Evolutionary conservation across 2,329 filamentous ascomycete species (phyloP), one percentile per base, ranked within the genome.

Genomic region (Microdochium bolleyi): DNA sequence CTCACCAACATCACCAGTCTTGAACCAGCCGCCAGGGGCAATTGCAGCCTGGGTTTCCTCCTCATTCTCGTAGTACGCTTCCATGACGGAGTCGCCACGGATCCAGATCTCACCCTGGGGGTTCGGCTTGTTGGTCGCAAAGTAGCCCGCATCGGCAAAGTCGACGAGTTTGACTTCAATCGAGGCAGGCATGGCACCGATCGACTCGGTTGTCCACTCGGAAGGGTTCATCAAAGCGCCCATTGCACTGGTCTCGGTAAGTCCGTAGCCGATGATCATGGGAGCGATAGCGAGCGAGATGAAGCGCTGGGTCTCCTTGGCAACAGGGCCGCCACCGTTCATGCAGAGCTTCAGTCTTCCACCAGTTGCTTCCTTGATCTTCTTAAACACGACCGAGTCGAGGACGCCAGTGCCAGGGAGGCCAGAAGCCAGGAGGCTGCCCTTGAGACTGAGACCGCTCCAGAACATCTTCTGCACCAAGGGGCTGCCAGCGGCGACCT

Each of bases 61-160:
- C 49, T 85, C 82, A 62, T 94, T 87, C 55, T 92, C 75, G 62
- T 86, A 88, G 71, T 95, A 95, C 48, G 83, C 84, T 8, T 77
- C 72, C 54, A 85, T 82, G 50, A 95, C 85, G 55, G 81, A 78
- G 32, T 78, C 79, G 24, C 90, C 90, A 49, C 89, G 87, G 61
- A 95, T 91, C 87, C 87, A 92, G 65, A 95, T 87, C 70, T 95
- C 89, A 61, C 89, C 89, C 70, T 94, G 89, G 1, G 88, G 84
- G 58, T 79, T 74, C 21, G 89, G 89, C 58, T 83, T 86, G 75
- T 88, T 91, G 56, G 81, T 87, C 24, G 84, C 75, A 49, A 78
- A 83, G 73, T 95, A 95, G 38, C 89, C 89, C 10, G 89, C 89
- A 62, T 95, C 89, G 8, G 84, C 70, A 67, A 89, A 94, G 67